Evolutionary conservation across 2,329 filamentous ascomycete species (phyloP).

Genomic region (Chaetothyriales sp.): DNA sequence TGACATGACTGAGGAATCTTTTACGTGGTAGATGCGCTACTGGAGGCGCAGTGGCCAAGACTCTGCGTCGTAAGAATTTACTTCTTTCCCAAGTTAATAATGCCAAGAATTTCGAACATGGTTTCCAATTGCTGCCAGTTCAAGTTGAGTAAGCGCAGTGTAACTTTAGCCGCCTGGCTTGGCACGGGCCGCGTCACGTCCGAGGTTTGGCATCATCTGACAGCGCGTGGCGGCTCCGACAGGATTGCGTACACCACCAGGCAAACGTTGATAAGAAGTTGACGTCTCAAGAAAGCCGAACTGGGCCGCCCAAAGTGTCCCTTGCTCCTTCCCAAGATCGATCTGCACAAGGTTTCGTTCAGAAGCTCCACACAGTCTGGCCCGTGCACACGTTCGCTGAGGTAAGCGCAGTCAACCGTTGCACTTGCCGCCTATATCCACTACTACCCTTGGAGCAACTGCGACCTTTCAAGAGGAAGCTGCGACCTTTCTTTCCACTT

Average conservation of each 20-base stretch:
- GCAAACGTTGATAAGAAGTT: background rate
- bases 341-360: background rate
- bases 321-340: background rate
- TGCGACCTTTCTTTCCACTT: background rate
- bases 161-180: background rate
- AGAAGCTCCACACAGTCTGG: too few species aligned
- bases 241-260: background rate
- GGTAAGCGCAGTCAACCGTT: too few species aligned
- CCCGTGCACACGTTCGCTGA: too few species aligned
- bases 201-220: background rate
- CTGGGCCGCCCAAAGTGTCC: background rate
- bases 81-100: background rate
- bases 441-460: too few species aligned
- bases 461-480: too few species aligned
- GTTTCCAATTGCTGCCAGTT: too few species aligned
- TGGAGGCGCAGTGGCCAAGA: background rate
- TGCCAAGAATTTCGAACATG: background rate
- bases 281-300: background rate
- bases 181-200: background rate
- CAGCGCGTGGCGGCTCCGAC: too few species aligned
- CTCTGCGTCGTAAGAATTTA: background rate
- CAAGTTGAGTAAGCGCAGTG: background rate
- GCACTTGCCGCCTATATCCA: too few species aligned
- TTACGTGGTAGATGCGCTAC: slow-evolving; percentile 39
- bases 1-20: slow-evolving; percentile 51